Evolutionary conservation across 768 basidiomycete species (phyloP).

Genomic region (Saitozyma sp.): DNA sequence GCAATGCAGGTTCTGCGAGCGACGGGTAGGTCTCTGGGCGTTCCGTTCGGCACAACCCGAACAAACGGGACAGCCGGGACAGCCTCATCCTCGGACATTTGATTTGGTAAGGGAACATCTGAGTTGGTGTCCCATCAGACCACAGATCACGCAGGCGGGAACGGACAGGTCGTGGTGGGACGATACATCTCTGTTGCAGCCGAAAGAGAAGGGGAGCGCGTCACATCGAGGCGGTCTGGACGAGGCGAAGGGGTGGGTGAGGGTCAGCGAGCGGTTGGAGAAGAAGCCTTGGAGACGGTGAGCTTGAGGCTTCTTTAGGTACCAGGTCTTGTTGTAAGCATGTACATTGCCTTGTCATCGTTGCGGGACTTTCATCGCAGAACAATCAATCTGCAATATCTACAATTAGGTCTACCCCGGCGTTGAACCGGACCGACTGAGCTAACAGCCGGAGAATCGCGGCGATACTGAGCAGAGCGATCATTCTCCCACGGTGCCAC

Average conservation of each 20-base stretch:
- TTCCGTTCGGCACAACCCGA: conserved; percentile 1
- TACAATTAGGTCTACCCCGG: no score
- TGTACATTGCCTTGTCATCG: no score
- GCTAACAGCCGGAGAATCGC: no score
- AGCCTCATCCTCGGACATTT: conserved; percentile 8
- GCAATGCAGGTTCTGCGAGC: conserved; percentile 33
- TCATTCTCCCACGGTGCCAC: no score
- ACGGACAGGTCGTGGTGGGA: conserved; percentile 24
- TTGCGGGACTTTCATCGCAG: no score
- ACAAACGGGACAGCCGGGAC: background rate
- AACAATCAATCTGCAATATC: no score
- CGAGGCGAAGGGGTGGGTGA: conserved; percentile 17
- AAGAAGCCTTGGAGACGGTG: conserved; percentile 29
- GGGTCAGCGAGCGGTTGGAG: conserved; percentile 27
- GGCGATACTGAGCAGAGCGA: no score
- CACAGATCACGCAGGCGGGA: background rate
- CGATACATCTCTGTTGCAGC: conserved; percentile 9
- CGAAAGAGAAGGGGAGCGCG: conserved; percentile 10
- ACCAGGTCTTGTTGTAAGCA: no score
- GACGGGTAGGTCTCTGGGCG: conserved; percentile 36
- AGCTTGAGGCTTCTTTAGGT: no score
- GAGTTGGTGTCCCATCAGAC: conserved; percentile 38
- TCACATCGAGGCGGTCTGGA: background rate
- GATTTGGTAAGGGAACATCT: conserved; percentile 38
- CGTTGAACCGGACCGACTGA: no score